These are phyloP conservation scores for Pythium rishiriense DNA, from an alignment of 352 stramenopile species.

Conservation along the genomic window DNA sequence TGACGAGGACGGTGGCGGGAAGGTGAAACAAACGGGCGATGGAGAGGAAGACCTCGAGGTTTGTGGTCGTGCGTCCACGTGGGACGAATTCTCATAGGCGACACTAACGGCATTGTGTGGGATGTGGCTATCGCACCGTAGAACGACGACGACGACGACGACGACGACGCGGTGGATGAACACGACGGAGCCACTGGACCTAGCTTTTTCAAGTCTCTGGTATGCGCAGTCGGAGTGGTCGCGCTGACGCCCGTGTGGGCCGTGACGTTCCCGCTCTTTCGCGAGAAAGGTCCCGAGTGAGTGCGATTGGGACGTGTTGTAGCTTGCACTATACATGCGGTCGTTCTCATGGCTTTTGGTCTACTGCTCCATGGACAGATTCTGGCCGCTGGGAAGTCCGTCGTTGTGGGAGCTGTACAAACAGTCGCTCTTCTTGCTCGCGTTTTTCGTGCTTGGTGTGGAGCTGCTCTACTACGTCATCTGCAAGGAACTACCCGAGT, in stretches of 20 bases:
- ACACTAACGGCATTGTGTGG: not conserved
- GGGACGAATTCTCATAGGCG: not conserved
- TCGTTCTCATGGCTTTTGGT: not conserved
- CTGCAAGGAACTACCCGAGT: slow-evolving; percentile 58
- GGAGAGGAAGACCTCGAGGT: not conserved
- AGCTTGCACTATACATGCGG: not conserved
- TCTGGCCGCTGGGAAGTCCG: slow-evolving; percentile 68
- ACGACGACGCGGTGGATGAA: slow-evolving; percentile 8
- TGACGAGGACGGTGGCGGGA: slow-evolving; percentile 18
- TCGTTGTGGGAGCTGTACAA: slow-evolving; percentile 53
- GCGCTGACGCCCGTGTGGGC: slow-evolving; percentile 59
- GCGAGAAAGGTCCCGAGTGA: slow-evolving; percentile 52
- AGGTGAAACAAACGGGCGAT: not conserved
- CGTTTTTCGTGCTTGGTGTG: slow-evolving; percentile 45
- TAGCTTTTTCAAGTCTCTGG: slow-evolving; percentile 50
- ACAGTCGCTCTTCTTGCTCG: slow-evolving; percentile 46
- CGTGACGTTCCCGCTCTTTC: slow-evolving; percentile 51
- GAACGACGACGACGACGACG: slow-evolving; percentile 1
- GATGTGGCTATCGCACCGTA: not conserved
- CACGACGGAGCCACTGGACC: slow-evolving; percentile 7
- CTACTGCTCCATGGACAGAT: slow-evolving; percentile 28
- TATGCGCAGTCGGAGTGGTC: slow-evolving; percentile 58
- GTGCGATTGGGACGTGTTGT: slow-evolving; percentile 11
- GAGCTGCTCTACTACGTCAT: slow-evolving; percentile 61
- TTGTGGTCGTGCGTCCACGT: not conserved